These are phyloP conservation scores for Cyclostephanos invisitatus DNA, from an alignment of 108 stramenopile genomes.

Conservation along the genomic window DNA sequence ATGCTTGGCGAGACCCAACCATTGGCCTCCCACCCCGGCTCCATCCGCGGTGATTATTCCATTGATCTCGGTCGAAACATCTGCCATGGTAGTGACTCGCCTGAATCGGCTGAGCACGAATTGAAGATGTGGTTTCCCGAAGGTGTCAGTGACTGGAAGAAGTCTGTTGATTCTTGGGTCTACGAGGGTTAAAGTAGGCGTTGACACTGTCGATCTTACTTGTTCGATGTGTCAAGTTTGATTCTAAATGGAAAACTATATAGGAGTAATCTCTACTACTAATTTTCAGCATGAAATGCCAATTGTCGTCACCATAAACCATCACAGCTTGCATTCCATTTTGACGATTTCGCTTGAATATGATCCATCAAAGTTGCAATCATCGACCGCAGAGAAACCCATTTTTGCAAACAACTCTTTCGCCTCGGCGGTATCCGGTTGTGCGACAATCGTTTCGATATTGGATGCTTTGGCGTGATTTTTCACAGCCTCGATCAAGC, in stretches of 20 bases:
- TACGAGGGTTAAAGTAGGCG: slow-evolving; percentile 55
- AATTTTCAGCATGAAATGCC: background rate
- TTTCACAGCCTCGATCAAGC: slow-evolving; percentile 50
- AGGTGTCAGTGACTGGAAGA: slow-evolving; percentile 82
- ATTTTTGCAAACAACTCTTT: slow-evolving; percentile 55
- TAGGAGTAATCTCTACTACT: background rate
- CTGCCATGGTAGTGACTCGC: slow-evolving; percentile 76
- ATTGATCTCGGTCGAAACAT: slow-evolving; percentile 81
- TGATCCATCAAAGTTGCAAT: slow-evolving; percentile 4
- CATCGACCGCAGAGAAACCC: slow-evolving; percentile 49
- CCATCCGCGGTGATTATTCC: slow-evolving; percentile 83
- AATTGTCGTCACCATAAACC: background rate
- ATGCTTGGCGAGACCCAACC: slow-evolving; percentile 91
- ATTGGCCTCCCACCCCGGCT: slow-evolving; percentile 81
- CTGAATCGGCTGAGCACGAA: slow-evolving; percentile 78
- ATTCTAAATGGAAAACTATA: background rate
- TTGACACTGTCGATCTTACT: background rate
- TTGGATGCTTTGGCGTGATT: slow-evolving; percentile 36
- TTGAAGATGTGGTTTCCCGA: slow-evolving; percentile 89
- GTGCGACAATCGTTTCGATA: slow-evolving; percentile 38
- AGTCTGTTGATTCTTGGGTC: slow-evolving; percentile 73
- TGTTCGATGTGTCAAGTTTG: background rate
- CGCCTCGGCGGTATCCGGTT: slow-evolving; percentile 42
- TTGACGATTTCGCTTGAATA: slow-evolving; percentile 33
- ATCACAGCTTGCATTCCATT: slow-evolving; percentile 47